Evolutionary conservation across 2,329 filamentous ascomycete genomes (phyloP).

Genomic region (Tolypocladium nubicola): DNA sequence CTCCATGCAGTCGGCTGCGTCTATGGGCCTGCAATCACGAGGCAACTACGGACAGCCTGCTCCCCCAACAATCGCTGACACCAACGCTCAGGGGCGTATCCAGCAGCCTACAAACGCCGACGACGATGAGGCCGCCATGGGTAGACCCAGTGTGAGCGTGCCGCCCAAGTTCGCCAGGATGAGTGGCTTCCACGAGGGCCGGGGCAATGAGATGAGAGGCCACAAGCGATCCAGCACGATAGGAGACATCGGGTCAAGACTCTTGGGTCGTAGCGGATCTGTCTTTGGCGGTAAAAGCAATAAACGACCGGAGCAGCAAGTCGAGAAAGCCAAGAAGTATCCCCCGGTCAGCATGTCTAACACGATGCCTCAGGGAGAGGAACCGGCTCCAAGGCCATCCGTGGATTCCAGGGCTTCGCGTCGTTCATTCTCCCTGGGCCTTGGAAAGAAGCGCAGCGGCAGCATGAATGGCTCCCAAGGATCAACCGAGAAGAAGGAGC

Average conservation of each 20-base stretch:
- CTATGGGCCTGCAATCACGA: conserved; percentile 57
- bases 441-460: conserved; percentile 61
- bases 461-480: conserved; percentile 48
- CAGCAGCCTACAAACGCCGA: conserved; percentile 56
- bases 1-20: conserved; percentile 58
- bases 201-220: conserved; percentile 34
- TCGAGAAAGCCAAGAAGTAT: conserved; percentile 61
- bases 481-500: conserved; percentile 45
- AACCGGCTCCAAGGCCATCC: conserved; percentile 43
- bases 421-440: conserved; percentile 58
- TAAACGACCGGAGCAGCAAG: conserved; percentile 37
- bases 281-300: conserved; percentile 58
- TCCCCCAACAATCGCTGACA: conserved; percentile 76
- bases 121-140: conserved; percentile 60
- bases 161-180: conserved; percentile 48
- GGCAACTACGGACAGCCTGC: conserved; percentile 73
- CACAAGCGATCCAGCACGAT: conserved; percentile 68
- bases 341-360: conserved; percentile 88
- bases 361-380: conserved; percentile 48
- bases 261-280: conserved; percentile 76
- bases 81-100: conserved; percentile 81
- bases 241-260: conserved; percentile 70
- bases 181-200: conserved; percentile 45
- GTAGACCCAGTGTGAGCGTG: conserved; percentile 50
- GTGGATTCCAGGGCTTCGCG: conserved; percentile 59